Base-by-base conservation (phyloP, 495 filamentous ascomycete species). In the Xylaria cubensis region DNA sequence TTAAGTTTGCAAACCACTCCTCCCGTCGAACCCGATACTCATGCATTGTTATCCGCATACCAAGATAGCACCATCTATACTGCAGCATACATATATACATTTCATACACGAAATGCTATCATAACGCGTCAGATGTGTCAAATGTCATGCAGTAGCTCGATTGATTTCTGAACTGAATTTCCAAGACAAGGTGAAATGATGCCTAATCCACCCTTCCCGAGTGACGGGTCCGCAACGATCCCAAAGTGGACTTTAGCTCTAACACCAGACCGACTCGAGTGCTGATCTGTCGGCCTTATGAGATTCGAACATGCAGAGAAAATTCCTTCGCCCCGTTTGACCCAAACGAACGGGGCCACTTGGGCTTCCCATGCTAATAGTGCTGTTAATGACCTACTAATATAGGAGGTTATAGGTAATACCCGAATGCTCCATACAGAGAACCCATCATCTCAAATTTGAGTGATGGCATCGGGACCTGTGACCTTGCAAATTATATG, bases 131-230 rank as follows among this genome's bases (percentile, higher is more conserved):
- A 36, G 15, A 26, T 26, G 36, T 61, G 10, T 42, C 39, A 46
- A 64, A 46, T 64, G 36, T 64, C 61, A 29, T 44, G 39, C 61
- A 64, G 36, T 41, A 42, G 21, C 9, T 64, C 39, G n/a, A 44
- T 44, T 21, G 58, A 39, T 39, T 13, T 21, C 6, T 36, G 58
- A 21, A 39, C 62, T 36, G 24, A 24, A n/a, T 12, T 50, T 24
- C 42, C 24, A 51, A 66, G 41, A 21, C 41, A 48, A 61, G 32
- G 34, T n/a, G 58, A 64, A 44, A 64, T 46, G 39, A 36, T 24
- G 61, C 39, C 12, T 44, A 64, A 64, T n/a, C 63, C 70, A 55
- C 51, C 48, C 62, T 71, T 71, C 69, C 70, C 70, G 63, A 58
- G 51, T 50, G 19, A 39, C 70, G 26, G 46, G 63, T 26, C 46